These are phyloP conservation scores for Obba rivulosa DNA, from an alignment of 768 basidiomycete species.

Conservation along the genomic window DNA sequence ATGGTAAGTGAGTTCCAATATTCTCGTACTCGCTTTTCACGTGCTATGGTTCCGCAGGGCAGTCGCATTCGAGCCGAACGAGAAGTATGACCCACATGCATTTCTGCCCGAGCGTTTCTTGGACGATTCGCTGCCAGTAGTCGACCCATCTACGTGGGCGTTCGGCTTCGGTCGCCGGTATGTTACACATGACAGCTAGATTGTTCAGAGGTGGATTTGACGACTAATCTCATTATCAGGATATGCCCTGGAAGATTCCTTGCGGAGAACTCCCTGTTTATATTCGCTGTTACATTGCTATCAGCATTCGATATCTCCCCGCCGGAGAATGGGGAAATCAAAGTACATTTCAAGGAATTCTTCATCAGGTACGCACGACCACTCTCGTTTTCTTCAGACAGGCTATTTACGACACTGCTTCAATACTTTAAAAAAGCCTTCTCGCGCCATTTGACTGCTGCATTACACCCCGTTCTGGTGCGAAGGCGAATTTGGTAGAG, in stretches of 20 bases:
- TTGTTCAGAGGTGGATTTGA: too few species aligned
- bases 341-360: not conserved
- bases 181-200: not conserved
- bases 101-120: constrained; percentile 19
- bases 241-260: constrained; percentile 13
- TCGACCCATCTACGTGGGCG: constrained; percentile 2
- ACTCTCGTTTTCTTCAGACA: too few species aligned
- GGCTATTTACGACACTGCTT: too few species aligned
- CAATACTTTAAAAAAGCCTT: not conserved
- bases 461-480: constrained; percentile 6
- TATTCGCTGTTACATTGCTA: constrained; percentile 7
- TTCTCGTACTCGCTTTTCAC: constrained; percentile 10
- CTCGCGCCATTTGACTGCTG: constrained; percentile 6
- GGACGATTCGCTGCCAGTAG: not conserved
- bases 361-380: constrained; percentile 4
- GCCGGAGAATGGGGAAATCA: not conserved
- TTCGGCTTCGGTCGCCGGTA: constrained; percentile 14
- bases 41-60: constrained; percentile 1
- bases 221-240: not conserved
- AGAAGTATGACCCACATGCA: constrained; percentile 7
- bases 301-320: constrained; percentile 11
- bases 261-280: constrained; percentile 13
- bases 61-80: constrained; percentile 5
- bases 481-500: not conserved
- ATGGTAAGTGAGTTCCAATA: constrained; percentile 14